Evolutionary conservation across 305 asterid genomes (phyloP).

Genomic region (Fraxinus velutina): DNA sequence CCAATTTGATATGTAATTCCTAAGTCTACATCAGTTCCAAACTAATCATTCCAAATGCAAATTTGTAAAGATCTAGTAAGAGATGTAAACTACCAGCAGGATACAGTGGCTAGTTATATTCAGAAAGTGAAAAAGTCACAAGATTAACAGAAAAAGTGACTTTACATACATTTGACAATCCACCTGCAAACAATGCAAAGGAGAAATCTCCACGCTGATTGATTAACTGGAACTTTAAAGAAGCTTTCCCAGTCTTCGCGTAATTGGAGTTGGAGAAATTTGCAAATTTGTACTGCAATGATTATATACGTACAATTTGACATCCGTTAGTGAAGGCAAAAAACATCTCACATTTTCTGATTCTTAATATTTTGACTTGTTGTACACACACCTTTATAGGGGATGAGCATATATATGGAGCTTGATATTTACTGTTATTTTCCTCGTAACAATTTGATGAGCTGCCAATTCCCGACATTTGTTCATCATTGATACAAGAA

Average conservation of each 20-base stretch:
- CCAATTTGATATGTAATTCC: not conserved
- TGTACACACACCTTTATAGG: conserved; percentile 66
- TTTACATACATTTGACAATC: conserved; percentile 60
- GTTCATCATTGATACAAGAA: conserved; percentile 10
- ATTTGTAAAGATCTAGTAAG: not conserved
- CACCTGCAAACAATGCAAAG: conserved; percentile 78
- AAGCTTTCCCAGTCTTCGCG: conserved; percentile 56
- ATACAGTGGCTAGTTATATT: not conserved
- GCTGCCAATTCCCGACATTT: conserved; percentile 16
- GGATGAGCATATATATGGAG: conserved; percentile 69
- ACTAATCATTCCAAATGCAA: not conserved
- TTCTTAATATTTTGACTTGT: not conserved
- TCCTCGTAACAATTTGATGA: conserved; percentile 52
- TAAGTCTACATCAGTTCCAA: not conserved
- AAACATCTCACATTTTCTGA: not conserved
- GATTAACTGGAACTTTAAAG: conserved; percentile 64
- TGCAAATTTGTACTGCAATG: conserved; percentile 70
- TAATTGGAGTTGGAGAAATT: conserved; percentile 52
- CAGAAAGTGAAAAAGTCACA: not conserved
- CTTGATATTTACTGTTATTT: conserved; percentile 39
- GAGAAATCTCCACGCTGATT: conserved; percentile 92
- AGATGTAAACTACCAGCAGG: not conserved
- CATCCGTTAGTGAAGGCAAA: not conserved
- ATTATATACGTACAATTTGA: not conserved
- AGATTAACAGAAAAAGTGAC: not conserved